Conservation (phyloP, 2,329 filamentous ascomycete species). For the Cladosporium sp. region DNA sequence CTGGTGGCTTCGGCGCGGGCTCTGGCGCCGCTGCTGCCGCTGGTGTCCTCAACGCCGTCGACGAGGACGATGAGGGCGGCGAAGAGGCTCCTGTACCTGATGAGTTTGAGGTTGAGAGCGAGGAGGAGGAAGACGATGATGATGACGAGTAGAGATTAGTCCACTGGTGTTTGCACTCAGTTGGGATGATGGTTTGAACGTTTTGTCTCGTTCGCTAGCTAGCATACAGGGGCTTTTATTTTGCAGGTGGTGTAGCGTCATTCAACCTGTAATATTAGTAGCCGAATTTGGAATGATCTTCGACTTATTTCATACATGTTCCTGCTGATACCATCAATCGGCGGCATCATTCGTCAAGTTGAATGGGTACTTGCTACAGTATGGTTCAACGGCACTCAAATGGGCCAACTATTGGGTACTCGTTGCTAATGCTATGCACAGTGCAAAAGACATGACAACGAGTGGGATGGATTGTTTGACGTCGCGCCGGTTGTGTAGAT, state of each 20-base stretch:
- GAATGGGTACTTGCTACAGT: too few species aligned
- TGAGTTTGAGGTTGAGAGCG: constrained; percentile 76
- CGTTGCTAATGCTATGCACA: too few species aligned
- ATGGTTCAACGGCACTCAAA: too few species aligned
- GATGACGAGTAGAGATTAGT: not conserved
- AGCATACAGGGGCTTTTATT: not conserved
- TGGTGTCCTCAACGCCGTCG: constrained; percentile 77
- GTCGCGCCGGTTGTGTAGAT: too few species aligned
- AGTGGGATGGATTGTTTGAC: too few species aligned
- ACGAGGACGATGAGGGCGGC: constrained; percentile 70
- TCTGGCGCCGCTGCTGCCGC: constrained; percentile 46
- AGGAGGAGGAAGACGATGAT: constrained; percentile 18
- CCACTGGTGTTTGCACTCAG: too few species aligned
- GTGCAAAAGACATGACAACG: too few species aligned
- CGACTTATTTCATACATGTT: too few species aligned
- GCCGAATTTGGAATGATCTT: not conserved
- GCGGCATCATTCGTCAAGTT: too few species aligned
- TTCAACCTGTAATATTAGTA: not conserved
- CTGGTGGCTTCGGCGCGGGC: constrained; percentile 5
- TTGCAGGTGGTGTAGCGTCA: not conserved
- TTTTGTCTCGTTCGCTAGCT: not conserved
- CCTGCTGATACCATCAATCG: too few species aligned
- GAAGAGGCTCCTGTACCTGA: constrained; percentile 67
- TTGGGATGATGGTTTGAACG: too few species aligned
- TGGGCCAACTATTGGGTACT: too few species aligned